Evolutionary conservation across 2,329 filamentous ascomycete species (phyloP), one percentile per base, ranked within the genome.

Genomic region (Peltaster fructicola): DNA sequence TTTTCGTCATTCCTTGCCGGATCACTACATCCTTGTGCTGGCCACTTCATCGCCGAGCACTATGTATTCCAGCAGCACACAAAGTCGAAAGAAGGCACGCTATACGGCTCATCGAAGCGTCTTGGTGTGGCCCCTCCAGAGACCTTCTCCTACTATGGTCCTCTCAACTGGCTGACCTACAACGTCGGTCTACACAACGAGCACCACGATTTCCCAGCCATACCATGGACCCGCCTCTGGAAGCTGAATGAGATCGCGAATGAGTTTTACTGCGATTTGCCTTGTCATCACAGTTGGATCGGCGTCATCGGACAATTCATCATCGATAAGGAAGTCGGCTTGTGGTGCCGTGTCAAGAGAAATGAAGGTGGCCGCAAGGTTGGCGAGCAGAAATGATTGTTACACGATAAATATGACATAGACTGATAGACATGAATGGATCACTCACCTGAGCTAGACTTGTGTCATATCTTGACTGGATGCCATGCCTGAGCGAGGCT

Each of bases 151-250:
- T 98, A 98, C 65, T 98, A 98, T 49, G 88, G 88, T 0, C 69
- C 77, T 1, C 65, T 95, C 36, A 98, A 98, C 56, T 55, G 82
- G 42, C 56, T 98, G 24, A 92, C 84, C 1, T 98, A 95, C 63
- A 98, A 98, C 42, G 88, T 98, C 22, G 88, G 88, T 26, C 59
- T 93, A 44, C 88, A 98, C 61, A 98, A 98, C 50, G 88, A 98
- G 61, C 88, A 98, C 54, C 88, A 98, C 52, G 88, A 98, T 53
- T 98, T 98, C 56, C 88, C 88, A 7, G 88, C 88, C 23, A 69
- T 98, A 22, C 85, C 88, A 0, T 98, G 88, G 88, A 93, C 82
- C 7, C 65, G 76, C 15, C 64, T 98, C 18, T 77, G 73, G 27
- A 63, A 63, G 45, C 60, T 98, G 26, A 71, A 84, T 45, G 56